Evolutionary conservation across 1,284 basidiomycete species (phyloP), one percentile per base, ranked within the genome.

Genomic region (Trichosporon sp.): DNA sequence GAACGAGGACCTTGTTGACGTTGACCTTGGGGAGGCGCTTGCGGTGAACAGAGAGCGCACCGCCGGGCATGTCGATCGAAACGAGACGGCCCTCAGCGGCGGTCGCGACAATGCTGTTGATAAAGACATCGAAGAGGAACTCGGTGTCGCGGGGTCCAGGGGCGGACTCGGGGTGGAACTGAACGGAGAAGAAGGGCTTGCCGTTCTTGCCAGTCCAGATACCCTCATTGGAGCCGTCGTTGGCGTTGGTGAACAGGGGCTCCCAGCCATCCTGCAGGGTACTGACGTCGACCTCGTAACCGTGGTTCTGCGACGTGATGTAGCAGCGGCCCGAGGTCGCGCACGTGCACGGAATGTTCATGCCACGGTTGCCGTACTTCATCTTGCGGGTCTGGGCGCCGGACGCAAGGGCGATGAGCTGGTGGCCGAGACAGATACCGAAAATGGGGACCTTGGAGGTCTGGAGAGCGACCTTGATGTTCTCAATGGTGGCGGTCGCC

Each of bases 291-390:
- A 99, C 97, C 82, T 98, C 92, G 86, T 91, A 99, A 79, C 97
- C 97, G 85, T 99, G 97, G 84, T 99, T 99, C 85, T 99, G 97
- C 80, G 92, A 95, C 46, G 97, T 99, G 86, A 99, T 98, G 85
- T 98, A 99, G 86, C 97, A 99, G 72, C 97, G 88, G 43, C 96
- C 97, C 68, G 92, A 94, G 71, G 97, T 88, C 59, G 92, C 88
- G 84, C 96, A 93, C 46, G 94, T 98, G 85, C 96, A 99, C 3
- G 97, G 97, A 79, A 99, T 94, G 85, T 99, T 99, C 84, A 98
- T 95, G 12, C 97, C 97, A 76, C 97, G 93, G 83, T 99, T 99
- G 70, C 97, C 97, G 84, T 98, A 99, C 87, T 98, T 98, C 93
- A 99, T 98, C 86, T 99, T 99, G 66, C 91, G 92, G 7, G 97